These are phyloP conservation scores for Xylaria sp. DNA, from an alignment of 2,329 filamentous ascomycete species.

Conservation along the genomic window DNA sequence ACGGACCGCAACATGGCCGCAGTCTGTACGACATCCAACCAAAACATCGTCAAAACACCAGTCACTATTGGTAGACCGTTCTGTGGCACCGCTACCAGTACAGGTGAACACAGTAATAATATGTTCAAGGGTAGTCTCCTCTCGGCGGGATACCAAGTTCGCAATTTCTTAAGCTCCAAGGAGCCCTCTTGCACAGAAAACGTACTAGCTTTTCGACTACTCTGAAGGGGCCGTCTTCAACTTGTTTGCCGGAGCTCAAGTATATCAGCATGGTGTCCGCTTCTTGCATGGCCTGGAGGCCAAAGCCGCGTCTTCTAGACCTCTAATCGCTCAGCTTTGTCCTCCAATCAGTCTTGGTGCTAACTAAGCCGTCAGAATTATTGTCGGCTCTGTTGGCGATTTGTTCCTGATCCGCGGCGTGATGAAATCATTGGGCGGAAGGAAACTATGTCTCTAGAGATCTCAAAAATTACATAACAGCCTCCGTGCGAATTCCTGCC, in stretches of 20 bases:
- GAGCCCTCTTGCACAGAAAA: conserved; percentile 2
- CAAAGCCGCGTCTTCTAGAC: neutral
- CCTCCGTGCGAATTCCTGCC: conserved; percentile 7
- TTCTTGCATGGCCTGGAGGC: conserved; percentile 10
- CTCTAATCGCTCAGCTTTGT: conserved; percentile 10
- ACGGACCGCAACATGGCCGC: conserved; percentile 1
- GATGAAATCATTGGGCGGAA: conserved; percentile 10
- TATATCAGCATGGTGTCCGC: conserved; percentile 14
- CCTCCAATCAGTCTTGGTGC: neutral
- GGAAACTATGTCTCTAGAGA: conserved; percentile 6
- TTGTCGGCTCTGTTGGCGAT: conserved; percentile 5
- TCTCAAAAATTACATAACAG: conserved; percentile 10
- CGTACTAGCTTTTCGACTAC: conserved; percentile 10
- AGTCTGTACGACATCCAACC: conserved; percentile 12
- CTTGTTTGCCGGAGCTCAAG: conserved; percentile 2
- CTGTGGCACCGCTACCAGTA: neutral
- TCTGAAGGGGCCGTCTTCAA: neutral
- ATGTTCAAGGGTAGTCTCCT: neutral
- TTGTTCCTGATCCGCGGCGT: neutral
- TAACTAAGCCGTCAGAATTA: conserved; percentile 7
- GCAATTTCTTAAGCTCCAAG: neutral
- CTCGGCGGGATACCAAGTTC: conserved; percentile 6
- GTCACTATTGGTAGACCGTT: neutral
- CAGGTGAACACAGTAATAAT: neutral
- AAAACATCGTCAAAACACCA: neutral